Conservation (phyloP, 2,329 filamentous ascomycete genomes). For the Colletotrichum paranaense region DNA sequence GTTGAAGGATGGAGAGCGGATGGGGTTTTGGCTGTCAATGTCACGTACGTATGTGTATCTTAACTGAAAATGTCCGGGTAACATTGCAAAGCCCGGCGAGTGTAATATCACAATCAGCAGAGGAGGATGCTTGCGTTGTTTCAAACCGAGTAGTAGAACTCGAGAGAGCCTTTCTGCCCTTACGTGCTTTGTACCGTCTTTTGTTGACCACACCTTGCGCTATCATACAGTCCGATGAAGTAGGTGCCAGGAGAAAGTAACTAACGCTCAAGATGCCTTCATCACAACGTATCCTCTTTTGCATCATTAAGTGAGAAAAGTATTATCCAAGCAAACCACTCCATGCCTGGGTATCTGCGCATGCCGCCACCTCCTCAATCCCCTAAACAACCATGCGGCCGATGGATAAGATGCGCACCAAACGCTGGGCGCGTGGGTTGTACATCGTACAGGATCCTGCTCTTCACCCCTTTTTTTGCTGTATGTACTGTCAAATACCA, state of each 20-base stretch:
- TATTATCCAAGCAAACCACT: slow-evolving; percentile 33
- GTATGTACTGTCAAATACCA: slow-evolving; percentile 28
- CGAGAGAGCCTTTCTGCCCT: slow-evolving; percentile 1
- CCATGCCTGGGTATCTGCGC: slow-evolving; percentile 34
- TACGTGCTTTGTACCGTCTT: slow-evolving; percentile 3
- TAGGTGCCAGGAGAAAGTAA: slow-evolving; percentile 10
- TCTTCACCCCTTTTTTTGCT: slow-evolving; percentile 15
- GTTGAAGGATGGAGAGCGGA: slow-evolving; percentile 14
- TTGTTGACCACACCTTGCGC: slow-evolving; percentile 10
- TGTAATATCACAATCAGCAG: slow-evolving; percentile 1
- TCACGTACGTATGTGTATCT: neutral
- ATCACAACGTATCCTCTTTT: slow-evolving; percentile 18
- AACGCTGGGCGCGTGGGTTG: neutral
- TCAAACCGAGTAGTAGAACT: neutral
- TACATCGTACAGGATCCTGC: slow-evolving; percentile 13
- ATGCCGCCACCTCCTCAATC: neutral
- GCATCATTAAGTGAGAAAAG: slow-evolving; percentile 24
- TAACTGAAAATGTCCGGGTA: neutral
- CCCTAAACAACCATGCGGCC: neutral
- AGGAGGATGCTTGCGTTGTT: slow-evolving; percentile 5
- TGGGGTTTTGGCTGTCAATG: slow-evolving; percentile 10
- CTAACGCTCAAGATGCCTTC: slow-evolving; percentile 31
- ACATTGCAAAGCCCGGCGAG: neutral
- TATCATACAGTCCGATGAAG: slow-evolving; percentile 27
- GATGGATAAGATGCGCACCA: neutral